These are phyloP conservation scores for Nannochloris sp. DNA, from an alignment of 139 green algal genomes.

Conservation along the genomic window DNA sequence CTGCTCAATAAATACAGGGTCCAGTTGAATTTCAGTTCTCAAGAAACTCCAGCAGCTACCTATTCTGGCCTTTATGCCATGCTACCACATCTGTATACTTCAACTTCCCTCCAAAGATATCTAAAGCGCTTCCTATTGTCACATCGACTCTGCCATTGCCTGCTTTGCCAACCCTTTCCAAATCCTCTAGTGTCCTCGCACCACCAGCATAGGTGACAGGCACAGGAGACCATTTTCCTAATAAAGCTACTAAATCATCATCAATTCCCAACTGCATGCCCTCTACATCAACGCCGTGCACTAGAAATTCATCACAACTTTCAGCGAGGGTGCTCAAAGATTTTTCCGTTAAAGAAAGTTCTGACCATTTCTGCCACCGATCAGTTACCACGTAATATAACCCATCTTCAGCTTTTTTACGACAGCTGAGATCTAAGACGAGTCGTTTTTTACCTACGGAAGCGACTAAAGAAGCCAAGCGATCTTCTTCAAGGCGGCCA, in stretches of 20 bases:
- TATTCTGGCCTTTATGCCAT: conserved; percentile 72
- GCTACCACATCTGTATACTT: conserved; percentile 81
- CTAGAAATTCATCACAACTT: conserved; percentile 92
- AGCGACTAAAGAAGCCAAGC: conserved; percentile 67
- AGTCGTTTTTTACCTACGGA: conserved; percentile 79
- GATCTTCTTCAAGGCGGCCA: conserved; percentile 73
- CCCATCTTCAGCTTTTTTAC: conserved; percentile 53
- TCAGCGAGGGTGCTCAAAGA: conserved; percentile 59
- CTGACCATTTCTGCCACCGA: conserved; percentile 68
- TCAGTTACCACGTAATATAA: conserved; percentile 68
- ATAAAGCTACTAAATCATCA: conserved; percentile 81
- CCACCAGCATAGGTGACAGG: conserved; percentile 95
- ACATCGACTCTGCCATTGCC: conserved; percentile 81
- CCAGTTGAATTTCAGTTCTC: no score
- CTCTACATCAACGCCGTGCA: conserved; percentile 97
- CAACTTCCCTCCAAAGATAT: conserved; percentile 95
- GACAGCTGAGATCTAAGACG: conserved; percentile 93
- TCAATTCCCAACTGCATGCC: conserved; percentile 96
- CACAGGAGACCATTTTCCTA: conserved; percentile 62
- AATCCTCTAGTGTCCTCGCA: conserved; percentile 71
- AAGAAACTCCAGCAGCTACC: no score
- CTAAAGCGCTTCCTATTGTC: conserved; percentile 92
- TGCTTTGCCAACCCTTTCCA: conserved; percentile 61
- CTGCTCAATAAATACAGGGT: no score
- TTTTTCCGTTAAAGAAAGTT: conserved; percentile 40